Evolutionary conservation across 331 rosid species (phyloP), one percentile per base, ranked within the genome.

Genomic region (Saraca asoca): DNA sequence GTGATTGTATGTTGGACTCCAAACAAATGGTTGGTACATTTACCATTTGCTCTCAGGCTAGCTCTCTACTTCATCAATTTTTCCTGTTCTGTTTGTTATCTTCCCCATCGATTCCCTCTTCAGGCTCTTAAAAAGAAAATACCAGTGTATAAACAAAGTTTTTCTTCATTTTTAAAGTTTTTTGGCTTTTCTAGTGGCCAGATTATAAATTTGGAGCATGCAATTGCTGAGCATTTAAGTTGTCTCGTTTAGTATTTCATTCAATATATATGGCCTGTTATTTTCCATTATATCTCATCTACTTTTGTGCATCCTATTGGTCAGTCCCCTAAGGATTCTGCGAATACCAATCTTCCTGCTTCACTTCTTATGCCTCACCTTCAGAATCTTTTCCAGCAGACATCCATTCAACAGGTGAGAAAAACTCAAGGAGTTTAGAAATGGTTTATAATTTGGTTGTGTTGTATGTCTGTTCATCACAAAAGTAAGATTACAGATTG

Each of bases 361-460:
- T 77, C 99, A 42, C 52, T 81, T 84, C 78, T 94, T 51, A 67
- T 83, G 76, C 87, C 99, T 80, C 95, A 88, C 65, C 91, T 90
- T 80, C 97, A 94, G 65, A 90, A 86, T 75, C 91, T 94, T 77
- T 83, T 80, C 81, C 95, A 85, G 83, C 99, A 94, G 87, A 88
- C 91, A 5, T 78, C 93, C 55, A 65, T 88, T 77, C 99, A 94
- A 72, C 99, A 94, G 97, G 99, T 90, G 75, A 73, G 80, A 56
- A 56, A 56, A 73, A 45, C 67, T 57, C 8, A 37, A 15, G 54
- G 54, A 53, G 24, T 45, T 69, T 41, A 41, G 57, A 64, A 51
- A 56, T 76, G 51, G 14, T 54, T 51, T 57, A 17, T 52, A 70
- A 62, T 78, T 50, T 45, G 20, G 33, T 59, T 54, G 33, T 10